phyloP scores from a whole-genome alignment of 768 basidiomycete genomes.

The Serendipita vermifera region DNA sequence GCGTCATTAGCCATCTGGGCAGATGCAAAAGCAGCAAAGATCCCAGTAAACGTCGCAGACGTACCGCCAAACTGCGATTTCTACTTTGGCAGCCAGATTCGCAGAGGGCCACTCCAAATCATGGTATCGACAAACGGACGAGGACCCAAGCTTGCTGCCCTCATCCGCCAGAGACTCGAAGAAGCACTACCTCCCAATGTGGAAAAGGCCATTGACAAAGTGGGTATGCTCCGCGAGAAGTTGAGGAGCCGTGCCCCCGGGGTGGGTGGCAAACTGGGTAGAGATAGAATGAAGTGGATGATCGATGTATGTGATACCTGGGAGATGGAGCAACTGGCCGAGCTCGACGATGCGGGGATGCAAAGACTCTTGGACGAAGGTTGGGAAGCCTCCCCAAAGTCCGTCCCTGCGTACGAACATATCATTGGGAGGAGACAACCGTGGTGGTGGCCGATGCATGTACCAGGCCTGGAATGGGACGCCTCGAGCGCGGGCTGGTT shows the following conservation, averaged over 20 bases:
- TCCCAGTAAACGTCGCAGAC: conserved; percentile 94
- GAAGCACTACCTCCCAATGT: conserved; percentile 52
- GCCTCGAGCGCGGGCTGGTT: neutral
- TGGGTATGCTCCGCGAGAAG: conserved; percentile 58
- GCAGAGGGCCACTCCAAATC: conserved; percentile 81
- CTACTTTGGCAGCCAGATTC: conserved; percentile 91
- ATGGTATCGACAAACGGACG: conserved; percentile 94
- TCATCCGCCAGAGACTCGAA: conserved; percentile 61
- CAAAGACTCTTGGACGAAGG: conserved; percentile 61
- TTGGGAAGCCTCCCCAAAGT: conserved; percentile 71
- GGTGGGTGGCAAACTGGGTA: conserved; percentile 62
- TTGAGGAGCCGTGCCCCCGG: conserved; percentile 74
- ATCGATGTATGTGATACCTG: conserved; percentile 71
- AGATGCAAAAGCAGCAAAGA: conserved; percentile 48
- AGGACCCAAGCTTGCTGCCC: conserved; percentile 78
- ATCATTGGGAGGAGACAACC: no score
- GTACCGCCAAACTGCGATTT: conserved; percentile 94
- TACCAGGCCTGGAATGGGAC: neutral
- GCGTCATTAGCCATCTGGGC: conserved; percentile 59
- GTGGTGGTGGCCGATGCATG: neutral
- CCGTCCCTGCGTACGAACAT: no score
- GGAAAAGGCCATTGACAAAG: conserved; percentile 64
- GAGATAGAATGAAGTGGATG: conserved; percentile 88
- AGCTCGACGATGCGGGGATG: conserved; percentile 54
- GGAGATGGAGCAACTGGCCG: conserved; percentile 67